phyloP scores from a whole-genome alignment of 371 early-diverging fungal species.

The Mortierella sp. region DNA sequence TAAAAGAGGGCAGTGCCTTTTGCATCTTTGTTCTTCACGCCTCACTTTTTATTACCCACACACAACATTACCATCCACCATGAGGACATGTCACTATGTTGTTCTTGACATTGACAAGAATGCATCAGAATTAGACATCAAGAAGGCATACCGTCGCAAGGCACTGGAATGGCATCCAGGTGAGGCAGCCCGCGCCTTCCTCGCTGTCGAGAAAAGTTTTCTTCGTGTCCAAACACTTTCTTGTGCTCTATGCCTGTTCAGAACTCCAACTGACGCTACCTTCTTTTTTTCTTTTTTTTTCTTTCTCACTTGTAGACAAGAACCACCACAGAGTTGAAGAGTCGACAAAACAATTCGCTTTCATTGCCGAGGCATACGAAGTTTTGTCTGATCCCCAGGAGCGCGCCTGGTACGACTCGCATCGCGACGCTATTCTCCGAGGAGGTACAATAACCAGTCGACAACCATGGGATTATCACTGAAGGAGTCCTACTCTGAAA shows the following conservation, averaged over 20 bases:
- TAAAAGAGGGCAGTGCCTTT: neutral
- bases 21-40: neutral
- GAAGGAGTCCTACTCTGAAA: neutral
- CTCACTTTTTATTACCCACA: neutral
- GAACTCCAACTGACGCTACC: neutral
- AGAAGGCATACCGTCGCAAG: conserved; percentile 88
- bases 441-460: conserved; percentile 67
- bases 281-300: neutral
- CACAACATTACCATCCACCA: conserved; percentile 27
- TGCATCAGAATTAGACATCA: conserved; percentile 86
- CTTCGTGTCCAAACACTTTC: neutral
- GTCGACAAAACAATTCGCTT: conserved; percentile 88
- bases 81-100: conserved; percentile 92
- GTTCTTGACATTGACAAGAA: conserved; percentile 85
- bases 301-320: conserved; percentile 74
- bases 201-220: neutral
- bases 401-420: conserved; percentile 93
- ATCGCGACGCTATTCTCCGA: conserved; percentile 85
- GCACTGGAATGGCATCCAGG: conserved; percentile 95
- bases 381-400: conserved; percentile 91
- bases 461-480: neutral
- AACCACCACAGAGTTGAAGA: conserved; percentile 88
- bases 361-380: conserved; percentile 94
- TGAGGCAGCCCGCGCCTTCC: conserved; percentile 29
- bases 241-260: neutral